phyloP scores from a whole-genome alignment of 306 rosid genomes.

The Quercus suber region DNA sequence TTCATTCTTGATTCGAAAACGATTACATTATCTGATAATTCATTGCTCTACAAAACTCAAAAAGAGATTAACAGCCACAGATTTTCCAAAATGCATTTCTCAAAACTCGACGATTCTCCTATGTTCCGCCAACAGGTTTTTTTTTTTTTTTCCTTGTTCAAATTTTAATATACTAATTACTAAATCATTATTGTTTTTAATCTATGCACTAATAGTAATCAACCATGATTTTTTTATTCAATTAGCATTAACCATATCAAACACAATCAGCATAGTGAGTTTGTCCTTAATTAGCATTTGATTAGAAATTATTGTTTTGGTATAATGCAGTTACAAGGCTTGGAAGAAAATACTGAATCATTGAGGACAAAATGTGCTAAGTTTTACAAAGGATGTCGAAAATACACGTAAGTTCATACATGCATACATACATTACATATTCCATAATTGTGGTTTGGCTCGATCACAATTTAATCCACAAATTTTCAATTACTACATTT shows the following conservation, averaged over 20 bases:
- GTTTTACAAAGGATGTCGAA: conserved; percentile 88
- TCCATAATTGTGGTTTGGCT: too few species aligned
- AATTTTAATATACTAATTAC: too few species aligned
- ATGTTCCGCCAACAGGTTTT: conserved; percentile 63
- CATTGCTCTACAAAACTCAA: conserved; percentile 12
- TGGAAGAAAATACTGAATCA: conserved; percentile 91
- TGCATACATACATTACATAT: background rate
- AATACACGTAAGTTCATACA: conserved; percentile 62
- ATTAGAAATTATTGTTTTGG: conserved; percentile 11
- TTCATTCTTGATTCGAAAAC: background rate
- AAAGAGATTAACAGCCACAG: background rate
- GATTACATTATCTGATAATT: background rate
- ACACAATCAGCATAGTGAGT: too few species aligned
- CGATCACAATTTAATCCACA: too few species aligned
- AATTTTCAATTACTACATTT: too few species aligned
- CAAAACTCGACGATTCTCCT: conserved; percentile 54
- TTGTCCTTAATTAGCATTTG: too few species aligned
- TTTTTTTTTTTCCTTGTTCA: too few species aligned
- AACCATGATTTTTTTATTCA: too few species aligned
- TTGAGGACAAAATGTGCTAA: conserved; percentile 66
- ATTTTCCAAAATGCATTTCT: conserved; percentile 38
- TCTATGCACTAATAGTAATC: too few species aligned
- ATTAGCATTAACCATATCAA: too few species aligned
- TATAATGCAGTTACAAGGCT: conserved; percentile 69
- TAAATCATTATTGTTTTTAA: too few species aligned